A percentile compares a stretch with the other conserved stretches of the same genome.
Conservation (phyloP, 2,329 filamentous ascomycete genomes). For the Microdochium paspali region DNA sequence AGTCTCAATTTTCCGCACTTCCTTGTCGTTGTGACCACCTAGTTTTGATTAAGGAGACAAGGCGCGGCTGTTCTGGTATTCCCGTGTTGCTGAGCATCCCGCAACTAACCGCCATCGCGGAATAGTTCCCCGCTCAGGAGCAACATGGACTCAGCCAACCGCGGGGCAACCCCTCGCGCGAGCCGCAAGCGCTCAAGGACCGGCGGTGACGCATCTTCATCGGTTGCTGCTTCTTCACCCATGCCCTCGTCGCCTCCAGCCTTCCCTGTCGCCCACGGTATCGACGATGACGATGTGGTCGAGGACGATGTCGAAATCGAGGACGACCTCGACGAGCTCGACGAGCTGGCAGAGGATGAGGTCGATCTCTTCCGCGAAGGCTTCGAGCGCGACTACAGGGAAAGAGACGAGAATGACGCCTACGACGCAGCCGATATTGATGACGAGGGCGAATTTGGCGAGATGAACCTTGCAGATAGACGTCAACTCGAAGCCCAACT, state of each 20-base stretch:
- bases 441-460: slow-evolving; percentile 66
- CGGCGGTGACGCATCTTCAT: slow-evolving; percentile 39
- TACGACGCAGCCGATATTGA: slow-evolving; percentile 69
- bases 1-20: slow-evolving; percentile 9
- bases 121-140: slow-evolving; percentile 71
- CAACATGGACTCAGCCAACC: slow-evolving; percentile 76
- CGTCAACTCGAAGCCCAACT: slow-evolving; percentile 65
- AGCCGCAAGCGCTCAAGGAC: slow-evolving; percentile 47
- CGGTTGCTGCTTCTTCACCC: slow-evolving; percentile 47
- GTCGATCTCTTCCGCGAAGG: slow-evolving; percentile 70
- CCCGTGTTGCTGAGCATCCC: not conserved
- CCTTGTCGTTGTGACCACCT: not conserved
- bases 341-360: slow-evolving; percentile 74
- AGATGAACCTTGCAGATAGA: slow-evolving; percentile 56
- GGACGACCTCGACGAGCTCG: slow-evolving; percentile 66
- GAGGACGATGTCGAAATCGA: slow-evolving; percentile 64
- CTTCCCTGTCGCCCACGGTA: slow-evolving; percentile 55
- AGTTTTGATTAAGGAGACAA: too few species aligned
- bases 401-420: slow-evolving; percentile 54
- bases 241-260: slow-evolving; percentile 59
- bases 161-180: slow-evolving; percentile 46
- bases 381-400: slow-evolving; percentile 61
- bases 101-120: not conserved
- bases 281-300: slow-evolving; percentile 62
- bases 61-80: too few species aligned